Base-by-base conservation (phyloP, 148 eudicot genomes). In the Heliosperma pusillum region DNA sequence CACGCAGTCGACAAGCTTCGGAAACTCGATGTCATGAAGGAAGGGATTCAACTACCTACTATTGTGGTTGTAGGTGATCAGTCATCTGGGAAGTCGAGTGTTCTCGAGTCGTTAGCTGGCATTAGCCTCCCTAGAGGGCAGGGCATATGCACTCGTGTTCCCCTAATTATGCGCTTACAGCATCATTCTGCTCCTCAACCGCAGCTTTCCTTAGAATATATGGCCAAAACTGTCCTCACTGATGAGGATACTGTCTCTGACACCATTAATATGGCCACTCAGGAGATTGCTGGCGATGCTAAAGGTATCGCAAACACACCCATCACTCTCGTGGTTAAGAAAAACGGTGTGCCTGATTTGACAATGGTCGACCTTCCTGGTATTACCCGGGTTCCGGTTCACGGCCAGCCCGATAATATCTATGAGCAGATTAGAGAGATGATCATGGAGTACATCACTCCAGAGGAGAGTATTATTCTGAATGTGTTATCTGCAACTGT, bases 321-420 rank as follows among this genome's bases (percentile, higher is more conserved):
- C 0, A 67, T 82, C 1, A 78, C 81, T 9, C 68, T 82, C 0
- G 55, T 69, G 2, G 84, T 82, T 6, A 74, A 82, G 76, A 82
- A 82, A n/a, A 45, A 74, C 27, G 84, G 87, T 20, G 89, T 86
- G 3, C 88, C 88, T 0, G 88, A 86, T 68, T 81, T 86, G 24
- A 86, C 86, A 0, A 86, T 86, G 88, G 83, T 86, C 17, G 89
- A 86, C 56, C 78, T 86, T 12, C 89, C 89, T 0, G 89, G 40
- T 36, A 36, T 36, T 36, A 36, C 42, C 1, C 42, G 42, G 42
- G 87, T 84, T 1, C 85, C 87, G 0, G 85, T 83, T 7, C 83
- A 36, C 3, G 42, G 42, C 9, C 42, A 36, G 10, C 42, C 42
- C 3, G 9, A 36, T 8, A 36, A 36, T 36, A 36, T 36, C 42